Evolutionary conservation across 116 monocot species (phyloP).

Genomic region (Dioscorea cayenensis): DNA sequence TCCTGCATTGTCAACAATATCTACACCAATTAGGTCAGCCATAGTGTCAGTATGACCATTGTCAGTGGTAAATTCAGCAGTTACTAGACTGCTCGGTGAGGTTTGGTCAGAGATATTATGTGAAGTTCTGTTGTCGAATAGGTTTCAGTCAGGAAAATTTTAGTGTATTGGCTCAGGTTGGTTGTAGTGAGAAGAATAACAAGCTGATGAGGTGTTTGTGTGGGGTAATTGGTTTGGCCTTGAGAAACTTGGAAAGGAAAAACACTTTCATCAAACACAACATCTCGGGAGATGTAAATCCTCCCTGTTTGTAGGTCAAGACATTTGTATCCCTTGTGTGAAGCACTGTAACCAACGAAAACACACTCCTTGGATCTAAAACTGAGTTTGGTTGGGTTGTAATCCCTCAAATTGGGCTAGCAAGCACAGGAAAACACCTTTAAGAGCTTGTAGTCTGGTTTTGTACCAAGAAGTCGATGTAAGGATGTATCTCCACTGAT

Average conservation of each 20-base stretch:
- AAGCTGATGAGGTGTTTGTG: too few relatives aligned
- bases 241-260: slow-evolving; percentile 2
- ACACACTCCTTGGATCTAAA: neutral
- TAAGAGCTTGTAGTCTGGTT: neutral
- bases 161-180: too few relatives aligned
- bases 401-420: slow-evolving; percentile 2
- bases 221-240: too few relatives aligned
- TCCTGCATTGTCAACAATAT: too few relatives aligned
- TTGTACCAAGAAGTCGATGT: neutral
- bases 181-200: too few relatives aligned
- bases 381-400: neutral
- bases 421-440: slow-evolving; percentile 11
- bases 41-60: too few relatives aligned
- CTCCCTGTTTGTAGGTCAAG: neutral
- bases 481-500: neutral
- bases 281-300: slow-evolving; percentile 1
- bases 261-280: slow-evolving; percentile 7
- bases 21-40: too few relatives aligned
- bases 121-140: too few relatives aligned
- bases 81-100: too few relatives aligned
- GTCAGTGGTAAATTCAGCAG: too few relatives aligned
- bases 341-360: neutral
- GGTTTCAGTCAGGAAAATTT: too few relatives aligned
- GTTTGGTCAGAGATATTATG: too few relatives aligned
- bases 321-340: slow-evolving; percentile 1